Evolutionary conservation across 116 monocot genomes (phyloP), one percentile per base, ranked within the genome.

Genomic region (Zostera marina): DNA sequence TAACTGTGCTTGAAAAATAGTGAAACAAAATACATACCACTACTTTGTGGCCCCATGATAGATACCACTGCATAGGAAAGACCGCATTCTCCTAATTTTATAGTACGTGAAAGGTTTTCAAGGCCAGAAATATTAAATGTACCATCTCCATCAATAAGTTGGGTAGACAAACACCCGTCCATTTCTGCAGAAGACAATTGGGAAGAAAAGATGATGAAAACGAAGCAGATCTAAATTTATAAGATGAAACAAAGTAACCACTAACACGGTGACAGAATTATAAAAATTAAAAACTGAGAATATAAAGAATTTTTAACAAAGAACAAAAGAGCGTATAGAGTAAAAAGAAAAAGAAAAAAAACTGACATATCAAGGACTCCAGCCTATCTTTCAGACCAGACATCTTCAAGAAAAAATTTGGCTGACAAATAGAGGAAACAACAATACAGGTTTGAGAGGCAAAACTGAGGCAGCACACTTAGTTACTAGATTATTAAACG

Each of bases 31-130:
- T 9, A n/a, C 42, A 1, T 58, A 92, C 92, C 92, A 67, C 92
- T 92, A 60, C 92, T 92, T 65, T 92, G 92, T 42, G 92, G 92
- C 8, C 92, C 92, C 92, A 86, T 86, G 44, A 93, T 88, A 52
- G 93, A 87, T 12, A 93, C 93, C 23, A 93, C 88, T 53, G 84
- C 88, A 81, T 93, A 93, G 20, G 93, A 93, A 4, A 93, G 79
- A 21, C 93, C 93, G 55, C 74, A 81, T 70, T 93, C 88, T 14
- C 42, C 72, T 38, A 93, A 61, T 49, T 72, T 84, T 42, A 84
- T 65, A 8, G 74, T 61, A 77, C 88, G 87, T 65, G 75, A 62
- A 48, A 88, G 81, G 21, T 66, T 61, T 41, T 84, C 84, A 23
- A 86, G 58, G 25, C 83, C 92, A 63, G 62, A 22, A 17, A 69